Base-by-base conservation (phyloP, 495 filamentous ascomycete genomes). In the Trichocladium uniseriatum region DNA sequence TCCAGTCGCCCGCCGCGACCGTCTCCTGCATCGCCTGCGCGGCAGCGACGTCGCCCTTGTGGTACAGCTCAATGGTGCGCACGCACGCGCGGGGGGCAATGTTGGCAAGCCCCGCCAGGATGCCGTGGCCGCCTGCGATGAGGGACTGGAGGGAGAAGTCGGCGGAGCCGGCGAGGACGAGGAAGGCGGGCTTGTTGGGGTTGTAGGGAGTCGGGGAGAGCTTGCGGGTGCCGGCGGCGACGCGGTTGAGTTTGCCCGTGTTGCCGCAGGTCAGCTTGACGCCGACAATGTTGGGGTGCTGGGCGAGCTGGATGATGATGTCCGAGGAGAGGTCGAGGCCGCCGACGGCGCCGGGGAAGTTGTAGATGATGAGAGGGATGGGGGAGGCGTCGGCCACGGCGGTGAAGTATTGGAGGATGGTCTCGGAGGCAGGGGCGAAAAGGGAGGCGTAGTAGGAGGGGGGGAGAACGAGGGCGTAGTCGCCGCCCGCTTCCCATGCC, bases 181-280 rank as follows among this genome's bases (percentile, higher is more conserved):
- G 68, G 72, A 91, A 92, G 13, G 74, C 70, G 5, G 67, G 70
- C 21, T 60, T 53, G 45, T 64, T 9, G 67, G 83, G 54, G 72
- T 80, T 76, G 84, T 89, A 54, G 77, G 13, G 15, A 3, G 81
- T 43, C 79, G 81, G 70, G 8, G 87, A 67, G 38, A 90, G 74
- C 41, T 79, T 72, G 39, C 83, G 78, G 60, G 92, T 87, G 45
- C 81, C 79, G 44, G 94, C 86, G 3, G 81, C 86, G 38, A 96
- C 77, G 48, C 89, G 80, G 57, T 80, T 82, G 43, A 96, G 74
- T 66, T 96, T 96, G 45, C 89, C 89, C 15, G 90, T 95, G 68
- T 96, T 94, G 40, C 88, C 89, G 64, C 89, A 96, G 5, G 89
- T 96, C 43, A 95, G 75, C 72, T 96, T 96, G 61, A 83, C 84